phyloP scores from a whole-genome alignment of 2,329 filamentous ascomycete species.

The Venturia aucupariae region DNA sequence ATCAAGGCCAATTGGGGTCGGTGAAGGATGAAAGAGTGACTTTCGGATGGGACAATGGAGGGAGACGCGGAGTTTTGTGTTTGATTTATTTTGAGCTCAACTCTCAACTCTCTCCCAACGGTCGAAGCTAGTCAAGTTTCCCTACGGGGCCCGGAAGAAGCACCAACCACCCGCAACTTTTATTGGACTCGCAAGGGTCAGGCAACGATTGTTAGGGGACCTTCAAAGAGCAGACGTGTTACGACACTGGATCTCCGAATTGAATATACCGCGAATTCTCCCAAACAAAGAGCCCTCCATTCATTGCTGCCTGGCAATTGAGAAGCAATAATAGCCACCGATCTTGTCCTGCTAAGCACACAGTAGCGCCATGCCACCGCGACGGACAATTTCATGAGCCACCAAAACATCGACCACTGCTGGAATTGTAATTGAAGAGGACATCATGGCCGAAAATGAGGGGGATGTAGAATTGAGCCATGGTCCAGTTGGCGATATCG shows the following conservation, averaged over 20 bases:
- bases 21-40: neutral
- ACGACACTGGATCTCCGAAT: neutral
- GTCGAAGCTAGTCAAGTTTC: neutral
- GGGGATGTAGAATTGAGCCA: neutral
- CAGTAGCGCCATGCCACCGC: neutral
- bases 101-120: neutral
- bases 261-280: neutral
- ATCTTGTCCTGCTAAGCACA: neutral
- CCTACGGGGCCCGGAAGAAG: neutral
- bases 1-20: neutral
- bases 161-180: neutral
- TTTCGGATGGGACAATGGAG: neutral
- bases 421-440: neutral
- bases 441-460: neutral
- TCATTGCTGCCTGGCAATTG: neutral
- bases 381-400: neutral
- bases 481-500: neutral
- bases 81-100: neutral
- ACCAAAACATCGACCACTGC: neutral
- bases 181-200: neutral
- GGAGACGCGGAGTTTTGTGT: neutral
- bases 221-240: neutral
- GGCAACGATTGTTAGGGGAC: neutral
- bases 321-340: neutral
- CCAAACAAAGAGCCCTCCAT: neutral